phyloP scores from a whole-genome alignment of 164 flowering plant species.

The Brasenia schreberi region DNA sequence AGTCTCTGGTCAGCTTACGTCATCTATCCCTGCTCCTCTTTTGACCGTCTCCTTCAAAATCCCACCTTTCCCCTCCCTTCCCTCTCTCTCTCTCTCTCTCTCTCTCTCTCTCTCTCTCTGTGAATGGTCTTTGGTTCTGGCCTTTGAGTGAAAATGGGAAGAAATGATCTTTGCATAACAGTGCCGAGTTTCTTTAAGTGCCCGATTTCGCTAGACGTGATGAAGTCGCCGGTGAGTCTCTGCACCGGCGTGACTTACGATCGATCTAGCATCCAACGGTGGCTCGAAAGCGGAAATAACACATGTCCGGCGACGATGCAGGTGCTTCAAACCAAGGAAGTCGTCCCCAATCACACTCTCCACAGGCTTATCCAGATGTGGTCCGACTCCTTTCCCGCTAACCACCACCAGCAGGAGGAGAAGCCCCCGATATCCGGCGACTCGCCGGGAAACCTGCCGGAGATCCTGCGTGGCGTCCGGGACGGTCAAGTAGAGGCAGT shows the following conservation, averaged over 20 bases:
- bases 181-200: conserved; percentile 75
- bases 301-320: conserved; percentile 98
- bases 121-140: neutral
- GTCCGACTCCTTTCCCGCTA: conserved; percentile 30
- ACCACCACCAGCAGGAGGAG: neutral
- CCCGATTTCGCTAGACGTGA: conserved; percentile 85
- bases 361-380: conserved; percentile 79
- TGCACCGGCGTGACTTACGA: conserved; percentile 94
- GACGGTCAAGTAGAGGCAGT: conserved; percentile 6
- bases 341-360: conserved; percentile 75
- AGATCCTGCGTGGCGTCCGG: neutral
- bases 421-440: conserved; percentile 4
- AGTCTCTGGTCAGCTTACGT: conserved; percentile 13
- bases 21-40: conserved; percentile 6
- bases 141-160: conserved; percentile 20
- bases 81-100: neutral
- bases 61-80: conserved; percentile 3
- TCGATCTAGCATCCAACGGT: conserved; percentile 69
- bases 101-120: too few species aligned
- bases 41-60: conserved; percentile 4
- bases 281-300: conserved; percentile 87
- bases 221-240: conserved; percentile 85
- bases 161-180: conserved; percentile 43
- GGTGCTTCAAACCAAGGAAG: conserved; percentile 47
- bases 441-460: neutral